phyloP scores from a whole-genome alignment of 768 basidiomycete genomes.

The Omphalotus guepiniiformis region DNA sequence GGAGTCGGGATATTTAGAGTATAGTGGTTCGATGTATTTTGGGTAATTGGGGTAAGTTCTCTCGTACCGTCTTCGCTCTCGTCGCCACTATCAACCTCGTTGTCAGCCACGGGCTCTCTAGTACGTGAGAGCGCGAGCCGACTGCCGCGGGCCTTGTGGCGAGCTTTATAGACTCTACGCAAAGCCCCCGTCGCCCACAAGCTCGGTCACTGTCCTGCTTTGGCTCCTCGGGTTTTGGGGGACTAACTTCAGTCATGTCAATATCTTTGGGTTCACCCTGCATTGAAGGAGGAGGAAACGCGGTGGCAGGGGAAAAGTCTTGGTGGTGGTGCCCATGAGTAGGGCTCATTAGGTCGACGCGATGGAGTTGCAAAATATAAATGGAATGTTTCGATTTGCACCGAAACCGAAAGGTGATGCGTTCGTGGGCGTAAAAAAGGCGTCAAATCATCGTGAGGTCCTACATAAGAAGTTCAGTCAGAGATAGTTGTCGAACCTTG shows the following conservation, averaged over 20 bases:
- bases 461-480: constrained; percentile 26
- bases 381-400: constrained; percentile 63
- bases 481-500: too few species aligned
- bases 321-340: constrained; percentile 65
- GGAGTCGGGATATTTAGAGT: constrained; percentile 76
- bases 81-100: constrained; percentile 37
- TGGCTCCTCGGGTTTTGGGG: constrained; percentile 41
- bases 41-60: constrained; percentile 34
- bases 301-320: constrained; percentile 56
- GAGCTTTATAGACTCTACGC: constrained; percentile 58
- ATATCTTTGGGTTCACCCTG: constrained; percentile 56
- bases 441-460: constrained; percentile 39
- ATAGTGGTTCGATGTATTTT: constrained; percentile 72
- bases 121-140: constrained; percentile 17
- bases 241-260: constrained; percentile 73
- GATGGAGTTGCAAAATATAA: constrained; percentile 62
- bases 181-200: constrained; percentile 65
- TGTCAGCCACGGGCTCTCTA: constrained; percentile 27
- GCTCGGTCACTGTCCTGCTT: constrained; percentile 40
- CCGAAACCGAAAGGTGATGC: constrained; percentile 51
- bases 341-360: constrained; percentile 36
- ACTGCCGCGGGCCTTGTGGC: constrained; percentile 43
- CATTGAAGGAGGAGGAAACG: constrained; percentile 46
- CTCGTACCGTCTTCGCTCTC: constrained; percentile 36
- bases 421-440: constrained; percentile 38